Percentiles rank a stretch among this genome's conserved stretches.
phyloP scores from a whole-genome alignment of 1,284 basidiomycete species.

The Tausonia pullulans region DNA sequence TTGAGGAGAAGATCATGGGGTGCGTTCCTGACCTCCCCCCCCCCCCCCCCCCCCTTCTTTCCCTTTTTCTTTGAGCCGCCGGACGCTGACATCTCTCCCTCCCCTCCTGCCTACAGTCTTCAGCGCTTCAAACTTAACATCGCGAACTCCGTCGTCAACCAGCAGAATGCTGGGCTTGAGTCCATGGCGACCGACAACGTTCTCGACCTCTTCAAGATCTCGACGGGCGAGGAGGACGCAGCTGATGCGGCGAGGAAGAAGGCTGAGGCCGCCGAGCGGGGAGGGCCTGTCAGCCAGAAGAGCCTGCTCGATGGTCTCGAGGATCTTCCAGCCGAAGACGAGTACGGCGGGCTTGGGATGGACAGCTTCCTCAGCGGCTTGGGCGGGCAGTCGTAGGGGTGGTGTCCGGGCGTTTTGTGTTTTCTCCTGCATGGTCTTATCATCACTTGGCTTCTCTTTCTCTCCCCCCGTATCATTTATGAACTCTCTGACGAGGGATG shows the following conservation, averaged over 20 bases:
- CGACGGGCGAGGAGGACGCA: slow-evolving; percentile 59
- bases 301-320: slow-evolving; percentile 74
- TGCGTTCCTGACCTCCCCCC: slow-evolving; percentile 36
- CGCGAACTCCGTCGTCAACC: slow-evolving; percentile 90
- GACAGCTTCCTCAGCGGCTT: slow-evolving; percentile 60
- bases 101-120: slow-evolving; percentile 44
- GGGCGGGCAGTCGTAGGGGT: no score
- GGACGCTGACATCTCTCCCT: slow-evolving; percentile 5
- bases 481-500: no score
- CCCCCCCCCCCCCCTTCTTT: slow-evolving; percentile 10
- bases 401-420: no score
- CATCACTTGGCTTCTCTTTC: no score
- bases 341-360: slow-evolving; percentile 75
- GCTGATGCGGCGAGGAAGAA: slow-evolving; percentile 45
- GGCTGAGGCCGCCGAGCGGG: slow-evolving; percentile 47
- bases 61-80: slow-evolving; percentile 17
- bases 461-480: no score
- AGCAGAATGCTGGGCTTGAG: slow-evolving; percentile 85
- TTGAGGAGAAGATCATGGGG: slow-evolving; percentile 99
- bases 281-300: slow-evolving; percentile 53
- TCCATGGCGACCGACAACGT: slow-evolving; percentile 98
- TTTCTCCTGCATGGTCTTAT: no score
- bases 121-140: slow-evolving; percentile 99
- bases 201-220: slow-evolving; percentile 81
- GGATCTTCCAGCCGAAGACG: slow-evolving; percentile 76